Evolutionary conservation across 495 filamentous ascomycete species (phyloP).

Genomic region (Lophium mytilinum): DNA sequence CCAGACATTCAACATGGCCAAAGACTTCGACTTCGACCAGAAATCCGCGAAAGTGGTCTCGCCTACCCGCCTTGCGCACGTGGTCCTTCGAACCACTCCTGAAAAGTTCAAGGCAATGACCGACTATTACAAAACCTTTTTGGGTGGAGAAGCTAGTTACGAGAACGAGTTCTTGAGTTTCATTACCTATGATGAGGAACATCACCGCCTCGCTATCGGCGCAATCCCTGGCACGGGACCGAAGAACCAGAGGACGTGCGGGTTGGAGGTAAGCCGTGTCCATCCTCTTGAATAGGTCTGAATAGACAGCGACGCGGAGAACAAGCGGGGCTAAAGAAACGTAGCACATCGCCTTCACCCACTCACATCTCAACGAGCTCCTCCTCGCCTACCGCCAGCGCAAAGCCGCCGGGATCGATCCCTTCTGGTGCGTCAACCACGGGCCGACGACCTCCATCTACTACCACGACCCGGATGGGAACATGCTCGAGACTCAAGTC

Average conservation of each 20-base stretch:
- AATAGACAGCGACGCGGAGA: too few relatives aligned
- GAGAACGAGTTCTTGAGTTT: constrained; percentile 27
- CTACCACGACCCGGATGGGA: constrained; percentile 43
- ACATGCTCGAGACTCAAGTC: constrained; percentile 39
- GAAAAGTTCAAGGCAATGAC: constrained; percentile 24
- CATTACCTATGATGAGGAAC: constrained; percentile 41
- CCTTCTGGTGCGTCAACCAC: constrained; percentile 41
- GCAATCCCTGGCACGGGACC: constrained; percentile 20
- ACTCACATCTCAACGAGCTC: constrained; percentile 28
- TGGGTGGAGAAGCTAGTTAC: constrained; percentile 24
- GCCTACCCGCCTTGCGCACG: constrained; percentile 11
- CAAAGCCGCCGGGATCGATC: constrained; percentile 33
- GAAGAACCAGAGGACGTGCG: constrained; percentile 22
- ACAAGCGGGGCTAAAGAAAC: neutral
- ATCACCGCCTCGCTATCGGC: constrained; percentile 40
- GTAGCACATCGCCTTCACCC: constrained; percentile 39
- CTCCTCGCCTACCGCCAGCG: constrained; percentile 18
- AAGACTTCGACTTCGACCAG: neutral
- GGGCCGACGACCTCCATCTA: constrained; percentile 40
- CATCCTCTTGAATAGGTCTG: too few relatives aligned
- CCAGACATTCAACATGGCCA: neutral
- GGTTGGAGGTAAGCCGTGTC: constrained; percentile 15
- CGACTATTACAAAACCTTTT: constrained; percentile 33
- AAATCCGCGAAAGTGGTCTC: neutral
- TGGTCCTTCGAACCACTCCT: constrained; percentile 24